Base-by-base conservation (phyloP, 192 early-diverging fungal species). In the Rhizophagus sp. region DNA sequence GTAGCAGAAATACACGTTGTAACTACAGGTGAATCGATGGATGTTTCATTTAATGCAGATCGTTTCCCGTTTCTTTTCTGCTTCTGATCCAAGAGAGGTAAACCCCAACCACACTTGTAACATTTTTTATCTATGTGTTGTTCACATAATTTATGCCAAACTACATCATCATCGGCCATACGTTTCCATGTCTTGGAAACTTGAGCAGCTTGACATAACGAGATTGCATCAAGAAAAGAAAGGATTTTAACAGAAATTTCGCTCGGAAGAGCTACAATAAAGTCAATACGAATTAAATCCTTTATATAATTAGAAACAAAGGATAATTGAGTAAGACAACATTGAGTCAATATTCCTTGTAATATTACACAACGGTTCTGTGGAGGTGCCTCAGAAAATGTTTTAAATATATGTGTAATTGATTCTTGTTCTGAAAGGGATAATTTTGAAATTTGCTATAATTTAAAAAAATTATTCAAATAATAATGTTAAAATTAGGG, bases 41-140 rank as follows among this genome's bases (percentile, higher is more conserved):
- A 72, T 17, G 83, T 47, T 39, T 57, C 71, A 84, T 72, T 68
- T 47, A 75, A 72, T 33, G 76, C 76, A 2, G 72, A 9, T 66
- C n/a, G 83, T 75, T 49, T 84, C 74, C 27, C 87, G 78, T 64
- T 84, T 79, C 41, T 87, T 78, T 50, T 84, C 78, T 85, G 89
- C 82, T 89, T 91, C 62, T 85, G 89, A 73, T 94, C 90, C 34
- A 97, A 84, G 79, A 96, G 80, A n/a, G 97, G 97, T 49, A 98
- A 79, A 1, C 98, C 97, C 97, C 97, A 99, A 2, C 98, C 98
- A 84, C 98, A 99, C 76, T 93, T 97, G 80, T 88, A 88, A 81
- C 98, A 99, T 77, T 95, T 94, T 75, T 94, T 94, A 84, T 97
- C 96, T 73, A 98, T 99, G 81, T 99, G 98, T 85, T 98, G 97